These are phyloP conservation scores for Gossypium lobatum DNA, from an alignment of 441 rosid species.

Conservation along the genomic window DNA sequence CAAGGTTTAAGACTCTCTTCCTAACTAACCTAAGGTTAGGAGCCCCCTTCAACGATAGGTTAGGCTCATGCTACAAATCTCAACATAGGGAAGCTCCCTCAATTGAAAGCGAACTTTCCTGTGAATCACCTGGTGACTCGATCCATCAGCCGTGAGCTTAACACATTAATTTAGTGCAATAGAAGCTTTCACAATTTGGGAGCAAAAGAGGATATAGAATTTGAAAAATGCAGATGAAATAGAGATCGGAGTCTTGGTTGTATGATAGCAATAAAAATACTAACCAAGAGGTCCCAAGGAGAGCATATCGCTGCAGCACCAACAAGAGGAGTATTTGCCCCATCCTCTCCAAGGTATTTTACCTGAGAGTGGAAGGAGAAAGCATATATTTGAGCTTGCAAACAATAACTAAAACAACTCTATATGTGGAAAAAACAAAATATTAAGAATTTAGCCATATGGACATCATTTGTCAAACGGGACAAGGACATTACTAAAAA, in stretches of 20 bases:
- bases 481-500: neutral
- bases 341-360: slow-evolving; percentile 88
- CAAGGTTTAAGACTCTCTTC: neutral
- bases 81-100: neutral
- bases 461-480: neutral
- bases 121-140: neutral
- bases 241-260: neutral
- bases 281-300: slow-evolving; percentile 94
- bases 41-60: neutral
- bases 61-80: neutral
- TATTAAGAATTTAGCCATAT: neutral
- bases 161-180: neutral
- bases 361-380: slow-evolving; percentile 40
- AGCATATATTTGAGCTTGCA: neutral
- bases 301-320: slow-evolving; percentile 79
- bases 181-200: neutral
- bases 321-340: slow-evolving; percentile 50
- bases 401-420: neutral
- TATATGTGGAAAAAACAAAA: neutral
- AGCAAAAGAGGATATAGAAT: neutral
- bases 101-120: neutral
- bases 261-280: slow-evolving; percentile 11
- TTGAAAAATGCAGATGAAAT: slow-evolving; percentile 4
- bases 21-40: neutral
- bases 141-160: neutral